Evolutionary conservation across 768 basidiomycete species (phyloP), one percentile per base, ranked within the genome.

Genomic region (Gyrodon lividus): DNA sequence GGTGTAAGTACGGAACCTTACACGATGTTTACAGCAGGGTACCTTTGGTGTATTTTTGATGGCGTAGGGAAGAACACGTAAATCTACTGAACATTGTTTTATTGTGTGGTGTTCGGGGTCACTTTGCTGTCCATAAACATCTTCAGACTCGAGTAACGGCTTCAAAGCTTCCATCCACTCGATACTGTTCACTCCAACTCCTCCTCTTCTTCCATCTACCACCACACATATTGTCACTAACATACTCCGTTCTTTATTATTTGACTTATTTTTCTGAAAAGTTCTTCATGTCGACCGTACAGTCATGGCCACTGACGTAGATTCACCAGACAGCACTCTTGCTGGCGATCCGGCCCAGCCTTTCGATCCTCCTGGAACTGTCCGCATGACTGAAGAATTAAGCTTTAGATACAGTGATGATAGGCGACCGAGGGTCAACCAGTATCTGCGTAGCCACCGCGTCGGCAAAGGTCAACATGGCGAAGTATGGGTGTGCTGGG

Each of bases 381-480:
- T 82, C 50, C 74, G 74, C 49, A 81, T 81, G 57, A 81, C 81
- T 31, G 65, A 72, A 51, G 63, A 71, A 41, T 67, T 80, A 45
- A 63, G 72, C 48, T 70, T 74, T 48, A 68, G 71, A 53, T 65
- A 72, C 55, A 73, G 72, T 47, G 68, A 69, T 34, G 71, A 72
- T 53, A 63, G 59, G 70, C 75, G 68, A 9, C 68, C 68, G 38
- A 81, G 85, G 72, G 70, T 97, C 59, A 98, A 98, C 74, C 89
- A 95, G 69, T 98, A 96, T 68, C 74, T 84, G 43, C 82, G 93
- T 50, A 75, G 84, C 47, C 76, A 78, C 49, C 80, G 81, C 62
- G 84, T 97, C 19, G 95, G 95, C 19, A 82, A 80, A 51, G 95
- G 95, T 12, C 89, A 92, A 64, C 94, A 97, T 63, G 95, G 95